These are phyloP conservation scores for Suaeda aralocaspica DNA, from an alignment of 148 eudicot species.

Conservation along the genomic window DNA sequence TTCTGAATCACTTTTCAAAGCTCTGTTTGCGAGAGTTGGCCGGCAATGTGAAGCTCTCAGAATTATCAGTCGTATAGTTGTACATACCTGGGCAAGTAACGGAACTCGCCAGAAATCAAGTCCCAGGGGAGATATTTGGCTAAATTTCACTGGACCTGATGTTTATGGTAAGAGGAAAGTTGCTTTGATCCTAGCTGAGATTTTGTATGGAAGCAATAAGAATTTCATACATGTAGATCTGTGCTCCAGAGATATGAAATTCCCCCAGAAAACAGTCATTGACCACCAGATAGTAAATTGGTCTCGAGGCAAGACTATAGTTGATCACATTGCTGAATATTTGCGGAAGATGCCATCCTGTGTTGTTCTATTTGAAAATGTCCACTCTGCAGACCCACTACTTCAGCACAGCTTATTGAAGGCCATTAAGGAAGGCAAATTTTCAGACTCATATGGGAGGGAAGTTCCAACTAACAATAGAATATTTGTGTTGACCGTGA, in stretches of 20 bases:
- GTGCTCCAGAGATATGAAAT: constrained; percentile 20
- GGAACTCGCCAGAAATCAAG: constrained; percentile 31
- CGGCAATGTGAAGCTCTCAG: constrained; percentile 65
- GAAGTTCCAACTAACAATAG: constrained; percentile 50
- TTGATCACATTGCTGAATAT: constrained; percentile 61
- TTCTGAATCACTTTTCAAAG: constrained; percentile 44
- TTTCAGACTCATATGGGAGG: constrained; percentile 60
- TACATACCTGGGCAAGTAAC: constrained; percentile 30
- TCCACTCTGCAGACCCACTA: constrained; percentile 50
- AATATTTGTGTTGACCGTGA: constrained; percentile 44
- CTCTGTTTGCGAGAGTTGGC: constrained; percentile 47
- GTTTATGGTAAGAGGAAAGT: constrained; percentile 52
- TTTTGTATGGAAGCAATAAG: constrained; percentile 45
- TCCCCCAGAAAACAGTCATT: constrained; percentile 12
- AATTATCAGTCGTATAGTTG: constrained; percentile 43
- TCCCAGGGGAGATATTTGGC: constrained; percentile 62
- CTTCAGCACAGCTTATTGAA: constrained; percentile 52
- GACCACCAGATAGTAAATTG: constrained; percentile 19
- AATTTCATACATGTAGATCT: constrained; percentile 48
- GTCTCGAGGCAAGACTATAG: constrained; percentile 46
- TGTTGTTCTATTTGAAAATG: constrained; percentile 66
- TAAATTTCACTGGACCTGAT: constrained; percentile 62
- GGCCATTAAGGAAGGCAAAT: constrained; percentile 58
- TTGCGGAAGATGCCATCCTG: constrained; percentile 49
- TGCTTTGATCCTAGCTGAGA: constrained; percentile 54